Base-by-base conservation (phyloP, 2,329 filamentous ascomycete genomes). In the Diplodia sapinea region DNA sequence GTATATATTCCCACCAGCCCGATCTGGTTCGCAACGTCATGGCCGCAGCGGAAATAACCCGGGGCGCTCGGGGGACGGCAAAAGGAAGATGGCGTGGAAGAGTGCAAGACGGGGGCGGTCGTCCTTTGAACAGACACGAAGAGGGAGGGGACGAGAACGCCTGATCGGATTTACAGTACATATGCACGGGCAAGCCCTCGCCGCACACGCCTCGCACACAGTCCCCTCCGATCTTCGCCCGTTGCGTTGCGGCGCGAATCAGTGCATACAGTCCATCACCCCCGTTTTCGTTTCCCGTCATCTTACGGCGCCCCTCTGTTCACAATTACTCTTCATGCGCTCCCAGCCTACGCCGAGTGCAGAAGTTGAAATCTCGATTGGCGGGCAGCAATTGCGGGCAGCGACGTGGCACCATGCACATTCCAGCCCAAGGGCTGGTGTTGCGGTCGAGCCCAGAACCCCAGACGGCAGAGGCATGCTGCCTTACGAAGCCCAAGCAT, bases 121-220 rank as follows among this genome's bases (percentile, higher is more conserved):
- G 43, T 47, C n/a, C 40, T 7, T 57, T 43, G 15, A 23, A 29
- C 23, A n/a, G 15, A 31, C 51, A 54, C 36, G 9, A 38, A 38
- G 36, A 38, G 36, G 36, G 36, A 38, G 29, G 54, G 20, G 55
- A 29, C 33, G 29, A 4, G 31, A 49, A 62, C 38, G 57, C 31
- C 57, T 62, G 57, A 49, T 61, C 57, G 57, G 57, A 62, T 62
- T 62, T 62, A 62, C 57, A 49, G 31, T 51, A 63, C 59, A 61
- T 61, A 63, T 63, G 59, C 59, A 51, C 59, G 23, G 23, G 23
- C 23, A 63, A 20, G 40, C 59, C 59, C 43, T 51, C 59, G 59
- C 57, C 51, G 51, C 51, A 54, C 51, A 54, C 11, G 4, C 51
- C 54, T 38, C 17, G 54, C 54, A 7, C 36, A 6, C 57, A 62